Conservation (phyloP, 768 basidiomycete genomes). For the Lactifluus echinatus region DNA sequence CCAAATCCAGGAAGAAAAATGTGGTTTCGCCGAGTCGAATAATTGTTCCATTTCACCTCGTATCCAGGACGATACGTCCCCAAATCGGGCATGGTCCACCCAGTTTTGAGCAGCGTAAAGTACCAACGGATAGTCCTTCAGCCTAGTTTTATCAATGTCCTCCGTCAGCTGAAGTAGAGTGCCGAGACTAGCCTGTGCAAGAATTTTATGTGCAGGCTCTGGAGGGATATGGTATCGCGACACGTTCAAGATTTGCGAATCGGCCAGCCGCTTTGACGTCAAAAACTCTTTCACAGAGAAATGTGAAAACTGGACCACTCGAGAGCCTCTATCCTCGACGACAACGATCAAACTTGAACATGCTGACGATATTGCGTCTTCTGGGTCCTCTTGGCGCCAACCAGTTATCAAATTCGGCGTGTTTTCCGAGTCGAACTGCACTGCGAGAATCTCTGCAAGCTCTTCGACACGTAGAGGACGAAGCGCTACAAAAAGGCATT, state of each 20-base stretch:
- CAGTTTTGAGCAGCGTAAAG: neutral
- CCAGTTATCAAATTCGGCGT: neutral
- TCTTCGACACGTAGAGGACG: neutral
- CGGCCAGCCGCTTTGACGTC: too few relatives aligned
- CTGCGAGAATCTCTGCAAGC: neutral
- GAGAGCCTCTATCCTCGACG: neutral
- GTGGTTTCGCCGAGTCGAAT: neutral
- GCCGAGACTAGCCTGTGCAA: neutral
- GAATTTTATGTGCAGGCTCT: neutral
- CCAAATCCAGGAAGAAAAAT: neutral
- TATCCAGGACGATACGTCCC: neutral
- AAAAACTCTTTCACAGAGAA: too few relatives aligned
- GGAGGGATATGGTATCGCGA: neutral
- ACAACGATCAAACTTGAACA: neutral
- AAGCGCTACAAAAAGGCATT: neutral
- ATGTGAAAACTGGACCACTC: neutral
- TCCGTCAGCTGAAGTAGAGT: neutral
- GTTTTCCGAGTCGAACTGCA: neutral
- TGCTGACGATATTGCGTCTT: neutral
- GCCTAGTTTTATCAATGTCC: neutral
- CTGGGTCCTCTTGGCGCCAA: neutral
- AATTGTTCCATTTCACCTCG: neutral
- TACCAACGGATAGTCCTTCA: too few relatives aligned
- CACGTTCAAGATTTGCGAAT: neutral
- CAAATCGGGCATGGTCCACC: neutral